Evolutionary conservation across 805 yeast genomes (phyloP).

Genomic region (Clavispora carvajalis): DNA sequence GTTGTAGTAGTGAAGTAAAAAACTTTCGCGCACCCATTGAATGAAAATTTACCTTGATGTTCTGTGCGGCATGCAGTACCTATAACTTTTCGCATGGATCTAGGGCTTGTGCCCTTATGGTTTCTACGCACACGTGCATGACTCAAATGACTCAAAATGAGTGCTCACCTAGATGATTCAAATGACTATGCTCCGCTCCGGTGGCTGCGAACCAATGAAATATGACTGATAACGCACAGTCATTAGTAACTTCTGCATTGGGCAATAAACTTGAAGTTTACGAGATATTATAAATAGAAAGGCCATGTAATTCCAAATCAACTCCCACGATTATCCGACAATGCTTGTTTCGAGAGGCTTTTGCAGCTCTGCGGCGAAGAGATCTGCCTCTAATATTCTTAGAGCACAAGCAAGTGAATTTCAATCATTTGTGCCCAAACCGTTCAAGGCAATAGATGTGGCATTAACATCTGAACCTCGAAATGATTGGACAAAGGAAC

Average conservation of each 20-base stretch:
- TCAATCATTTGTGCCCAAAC: neutral
- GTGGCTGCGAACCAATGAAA: neutral
- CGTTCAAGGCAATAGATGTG: neutral
- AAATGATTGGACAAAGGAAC: slow-evolving; percentile 54
- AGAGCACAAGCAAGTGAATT: neutral
- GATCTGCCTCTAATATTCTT: slow-evolving; percentile 1
- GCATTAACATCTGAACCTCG: slow-evolving; percentile 3
- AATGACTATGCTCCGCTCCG: neutral
- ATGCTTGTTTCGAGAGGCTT: neutral
- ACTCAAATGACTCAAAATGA: slow-evolving; percentile 4
- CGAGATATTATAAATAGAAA: neutral
- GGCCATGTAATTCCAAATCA: neutral
- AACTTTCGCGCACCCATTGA: neutral
- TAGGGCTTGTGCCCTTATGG: slow-evolving; percentile 8
- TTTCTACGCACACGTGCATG: neutral
- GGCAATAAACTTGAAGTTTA: neutral
- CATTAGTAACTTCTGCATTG: neutral
- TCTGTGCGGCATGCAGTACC: neutral
- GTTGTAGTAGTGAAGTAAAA: neutral
- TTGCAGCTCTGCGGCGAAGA: neutral
- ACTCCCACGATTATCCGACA: neutral
- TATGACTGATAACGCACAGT: neutral
- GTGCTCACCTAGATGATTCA: slow-evolving; percentile 1
- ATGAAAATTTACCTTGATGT: neutral
- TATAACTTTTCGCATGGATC: neutral